Conservation (phyloP, 192 early-diverging fungal species). For the Dimargaris xerosporica region DNA sequence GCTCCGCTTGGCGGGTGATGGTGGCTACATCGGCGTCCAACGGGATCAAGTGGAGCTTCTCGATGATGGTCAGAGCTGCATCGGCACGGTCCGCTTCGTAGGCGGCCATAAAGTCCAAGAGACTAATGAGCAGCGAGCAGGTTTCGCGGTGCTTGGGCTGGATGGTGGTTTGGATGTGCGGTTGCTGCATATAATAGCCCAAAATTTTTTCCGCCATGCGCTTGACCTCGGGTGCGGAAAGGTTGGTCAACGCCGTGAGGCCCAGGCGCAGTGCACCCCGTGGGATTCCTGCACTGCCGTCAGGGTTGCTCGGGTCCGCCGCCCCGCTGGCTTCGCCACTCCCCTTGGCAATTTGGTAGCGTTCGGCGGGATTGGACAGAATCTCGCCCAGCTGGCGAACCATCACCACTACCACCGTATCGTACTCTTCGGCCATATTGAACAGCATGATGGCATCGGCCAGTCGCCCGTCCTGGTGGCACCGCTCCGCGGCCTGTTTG, state of each 20-base stretch:
- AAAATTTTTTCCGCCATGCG: constrained; percentile 30
- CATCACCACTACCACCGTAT: constrained; percentile 54
- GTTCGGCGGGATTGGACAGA: constrained; percentile 21
- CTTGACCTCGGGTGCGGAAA: constrained; percentile 20
- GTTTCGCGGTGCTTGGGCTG: constrained; percentile 26
- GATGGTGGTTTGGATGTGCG: constrained; percentile 28
- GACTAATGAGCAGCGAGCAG: constrained; percentile 37
- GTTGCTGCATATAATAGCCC: constrained; percentile 26
- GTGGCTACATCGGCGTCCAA: constrained; percentile 33
- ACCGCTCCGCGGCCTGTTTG: constrained; percentile 48
- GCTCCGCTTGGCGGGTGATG: constrained; percentile 44
- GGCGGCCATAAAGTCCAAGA: constrained; percentile 40
- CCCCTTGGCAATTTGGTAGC: neutral
- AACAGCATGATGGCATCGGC: constrained; percentile 62
- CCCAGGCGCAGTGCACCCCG: constrained; percentile 3
- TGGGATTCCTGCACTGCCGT: neutral
- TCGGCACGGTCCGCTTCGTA: constrained; percentile 39
- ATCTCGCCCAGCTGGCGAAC: constrained; percentile 52
- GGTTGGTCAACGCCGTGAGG: neutral
- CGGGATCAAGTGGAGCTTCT: constrained; percentile 46
- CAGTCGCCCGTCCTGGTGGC: constrained; percentile 48
- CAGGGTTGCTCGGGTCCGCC: neutral
- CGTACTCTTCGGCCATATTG: constrained; percentile 57
- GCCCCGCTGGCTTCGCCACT: neutral
- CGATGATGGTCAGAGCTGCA: constrained; percentile 42